Base-by-base conservation (phyloP, 805 yeast species). In the Yamadazyma philogaea region DNA sequence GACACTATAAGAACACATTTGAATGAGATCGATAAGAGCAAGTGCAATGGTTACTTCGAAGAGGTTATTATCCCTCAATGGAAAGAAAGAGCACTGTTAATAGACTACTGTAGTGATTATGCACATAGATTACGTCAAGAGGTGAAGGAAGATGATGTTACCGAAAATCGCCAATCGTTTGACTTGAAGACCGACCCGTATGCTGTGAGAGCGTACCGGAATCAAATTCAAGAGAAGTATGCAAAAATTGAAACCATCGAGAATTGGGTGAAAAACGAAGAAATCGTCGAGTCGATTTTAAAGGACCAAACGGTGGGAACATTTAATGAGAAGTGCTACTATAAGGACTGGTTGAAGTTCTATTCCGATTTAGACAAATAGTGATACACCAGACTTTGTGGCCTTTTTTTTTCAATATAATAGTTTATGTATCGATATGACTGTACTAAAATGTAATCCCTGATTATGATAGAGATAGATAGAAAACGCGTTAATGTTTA, bases 181-280 rank as follows among this genome's bases (percentile, higher is more conserved):
- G 68, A 68, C 42, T 53, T 67, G 32, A 50, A 72, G 22, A 43
- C 57, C 2, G 71, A 70, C 44, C 75, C 75, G 0, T 70, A 70
- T 37, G 73, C 74, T 5, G 43, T 47, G 18, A 55, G 51, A 39
- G 49, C 55, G 39, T 52, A 60, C 34, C 53, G 51, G 7, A 53
- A 54, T 16, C 38, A 46, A 22, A 15, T 59, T 3, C 50, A 57
- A n/a, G 47, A 52, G 11, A 63, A 54, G 40, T 63, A 45, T 34
- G 43, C 51, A 3, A 49, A 53, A 21, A 56, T 64, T 36, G 66
- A 61, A 27, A 40, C 53, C 7, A 54, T 70, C 6, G 66, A 63
- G 16, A 55, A 52, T 30, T 70, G 75, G 75, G 59, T 61, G 16
- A 46, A 47, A 3, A 70, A 67, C 45, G 74, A 70, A 46, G 30